Base-by-base conservation (phyloP, 2,329 filamentous ascomycete species). In the Neocatenulostroma microsporum region DNA sequence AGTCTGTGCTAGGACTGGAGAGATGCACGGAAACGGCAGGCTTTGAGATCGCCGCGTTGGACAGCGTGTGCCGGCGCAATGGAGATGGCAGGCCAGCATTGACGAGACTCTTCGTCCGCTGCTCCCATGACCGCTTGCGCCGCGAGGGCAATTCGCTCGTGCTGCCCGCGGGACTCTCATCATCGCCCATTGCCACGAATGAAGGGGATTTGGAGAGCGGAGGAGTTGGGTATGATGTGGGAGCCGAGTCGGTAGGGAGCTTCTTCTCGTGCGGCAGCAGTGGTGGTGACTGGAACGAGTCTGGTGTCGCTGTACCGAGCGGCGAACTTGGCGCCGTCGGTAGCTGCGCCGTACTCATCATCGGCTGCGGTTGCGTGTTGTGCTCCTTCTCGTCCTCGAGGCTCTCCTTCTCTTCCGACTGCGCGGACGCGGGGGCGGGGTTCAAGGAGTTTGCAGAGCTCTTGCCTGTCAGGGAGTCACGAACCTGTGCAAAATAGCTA, bases 401-500 rank as follows among this genome's bases (percentile, higher is more conserved):
- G 30, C 42, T 28, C 38, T 44, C 40, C n/a, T n/a, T n/a, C 21
- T 31, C 30, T 32, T 34, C 32, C 34, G 49, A 34, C n/a, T n/a
- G n/a, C n/a, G n/a, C n/a, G 34, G 45, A 42, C 41, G 53, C 45
- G 50, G 50, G 45, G 41, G 57, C 53, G 51, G 61, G 59, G 56
- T 55, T 54, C 49, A 55, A 51, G 51, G 54, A 57, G 41, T 53
- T 51, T 50, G 52, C 47, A 49, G 58, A 30, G 30, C 39, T 61
- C 53, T 60, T 62, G 52, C 58, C 56, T 30, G 37, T 30, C 79
- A 80, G 78, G 71, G 76, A 78, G 73, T 76, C 76, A 95, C 91
- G 81, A 94, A 98, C 91, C 89, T 98, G 91, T 71, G 82, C 83
- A 76, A 96, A 94, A 74, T 91, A 95, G 73, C 82, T 93, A 64